Evolutionary conservation across 73 alveolate species (phyloP).

Genomic region (Blepharisma japonicum): DNA sequence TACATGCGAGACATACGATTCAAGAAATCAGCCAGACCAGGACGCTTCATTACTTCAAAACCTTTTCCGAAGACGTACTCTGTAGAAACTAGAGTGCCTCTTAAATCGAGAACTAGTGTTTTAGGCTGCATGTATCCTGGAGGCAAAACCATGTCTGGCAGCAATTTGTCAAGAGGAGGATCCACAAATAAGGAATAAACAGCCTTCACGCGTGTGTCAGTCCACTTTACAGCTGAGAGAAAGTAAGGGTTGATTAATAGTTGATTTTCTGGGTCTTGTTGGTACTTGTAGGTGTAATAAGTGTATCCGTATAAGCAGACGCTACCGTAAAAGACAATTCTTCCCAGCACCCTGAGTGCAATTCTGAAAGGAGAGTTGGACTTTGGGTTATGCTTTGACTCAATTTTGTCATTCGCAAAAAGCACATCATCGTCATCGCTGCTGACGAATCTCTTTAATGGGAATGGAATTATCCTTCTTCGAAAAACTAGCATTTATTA

Average conservation of each 20-base stretch:
- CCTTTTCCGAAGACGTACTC: slow-evolving; percentile 68
- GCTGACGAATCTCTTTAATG: too few species aligned
- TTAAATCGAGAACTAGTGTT: slow-evolving; percentile 72
- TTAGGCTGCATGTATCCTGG: slow-evolving; percentile 74
- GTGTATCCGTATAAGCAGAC: slow-evolving; percentile 16
- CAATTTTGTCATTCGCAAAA: neutral
- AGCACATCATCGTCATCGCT: neutral
- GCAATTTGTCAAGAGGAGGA: slow-evolving; percentile 78
- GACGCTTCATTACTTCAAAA: slow-evolving; percentile 69
- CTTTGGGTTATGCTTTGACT: slow-evolving; percentile 21
- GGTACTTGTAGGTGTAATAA: neutral
- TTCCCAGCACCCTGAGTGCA: neutral
- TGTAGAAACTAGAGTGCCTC: slow-evolving; percentile 70
- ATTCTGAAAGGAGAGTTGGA: slow-evolving; percentile 24
- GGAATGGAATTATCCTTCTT: too few species aligned
- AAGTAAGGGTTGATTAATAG: neutral
- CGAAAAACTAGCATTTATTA: too few species aligned
- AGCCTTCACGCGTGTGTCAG: neutral
- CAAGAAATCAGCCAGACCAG: slow-evolving; percentile 73
- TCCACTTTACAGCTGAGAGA: neutral
- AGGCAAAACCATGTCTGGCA: slow-evolving; percentile 74
- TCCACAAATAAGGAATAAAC: slow-evolving; percentile 13
- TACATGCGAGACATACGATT: slow-evolving; percentile 64
- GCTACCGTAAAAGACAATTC: neutral
- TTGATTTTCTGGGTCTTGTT: neutral